A percentile compares a stretch with the other conserved stretches of the same genome.
Conservation (phyloP, 2,329 filamentous ascomycete genomes). For the Nigrospora sphaerica region DNA sequence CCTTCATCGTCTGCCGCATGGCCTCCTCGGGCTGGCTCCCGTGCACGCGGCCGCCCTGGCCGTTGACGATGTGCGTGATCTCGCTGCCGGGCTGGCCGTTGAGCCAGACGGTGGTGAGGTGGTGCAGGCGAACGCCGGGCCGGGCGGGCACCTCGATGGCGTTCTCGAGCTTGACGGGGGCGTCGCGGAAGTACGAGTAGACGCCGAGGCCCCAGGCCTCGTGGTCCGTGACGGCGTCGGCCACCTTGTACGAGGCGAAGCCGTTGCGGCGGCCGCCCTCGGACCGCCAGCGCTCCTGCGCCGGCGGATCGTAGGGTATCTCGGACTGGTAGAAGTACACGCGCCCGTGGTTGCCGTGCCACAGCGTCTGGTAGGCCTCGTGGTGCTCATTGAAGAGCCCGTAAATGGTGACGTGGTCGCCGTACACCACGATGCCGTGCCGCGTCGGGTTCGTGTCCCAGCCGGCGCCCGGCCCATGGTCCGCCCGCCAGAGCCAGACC, state of each 20-base stretch:
- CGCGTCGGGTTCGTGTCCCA: constrained; percentile 22
- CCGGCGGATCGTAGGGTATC: constrained; percentile 23
- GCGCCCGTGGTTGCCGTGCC: constrained; percentile 21
- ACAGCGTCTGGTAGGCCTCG: constrained; percentile 23
- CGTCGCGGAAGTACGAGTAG: constrained; percentile 26
- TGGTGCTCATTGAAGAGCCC: constrained; percentile 27
- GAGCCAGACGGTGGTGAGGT: constrained; percentile 23
- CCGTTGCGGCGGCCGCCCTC: constrained; percentile 16
- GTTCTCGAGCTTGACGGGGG: constrained; percentile 22
- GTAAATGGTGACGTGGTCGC: constrained; percentile 21
- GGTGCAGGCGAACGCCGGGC: constrained; percentile 17
- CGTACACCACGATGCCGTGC: constrained; percentile 22
- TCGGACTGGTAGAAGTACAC: constrained; percentile 27
- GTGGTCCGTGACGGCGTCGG: constrained; percentile 17
- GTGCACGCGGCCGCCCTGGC: constrained; percentile 17
- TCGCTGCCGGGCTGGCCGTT: constrained; percentile 20
- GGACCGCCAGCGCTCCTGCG: constrained; percentile 20
- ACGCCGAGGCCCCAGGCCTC: constrained; percentile 25
- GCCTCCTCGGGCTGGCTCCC: constrained; percentile 19
- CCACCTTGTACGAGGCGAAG: constrained; percentile 25
- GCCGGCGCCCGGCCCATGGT: constrained; percentile 19
- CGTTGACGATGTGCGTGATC: constrained; percentile 23
- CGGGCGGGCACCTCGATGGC: constrained; percentile 20
- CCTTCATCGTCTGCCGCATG: constrained; percentile 17
- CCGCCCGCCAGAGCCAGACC: constrained; percentile 25